Evolutionary conservation across 2,329 filamentous ascomycete genomes (phyloP), one percentile per base, ranked within the genome.

Genomic region (Leptographium lundbergii): DNA sequence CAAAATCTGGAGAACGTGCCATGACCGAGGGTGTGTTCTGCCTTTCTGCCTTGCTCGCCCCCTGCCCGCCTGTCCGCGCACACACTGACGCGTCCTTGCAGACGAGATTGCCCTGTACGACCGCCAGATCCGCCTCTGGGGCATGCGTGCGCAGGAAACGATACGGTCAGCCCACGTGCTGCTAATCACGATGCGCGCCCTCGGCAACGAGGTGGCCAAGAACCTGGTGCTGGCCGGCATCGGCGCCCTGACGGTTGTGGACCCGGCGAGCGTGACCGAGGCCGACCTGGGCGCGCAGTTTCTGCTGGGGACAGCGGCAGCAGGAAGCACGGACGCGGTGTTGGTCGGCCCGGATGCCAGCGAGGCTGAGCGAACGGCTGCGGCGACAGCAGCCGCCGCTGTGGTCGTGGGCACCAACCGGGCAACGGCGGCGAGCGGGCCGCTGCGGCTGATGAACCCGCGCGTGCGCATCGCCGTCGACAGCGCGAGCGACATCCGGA

Each of bases 101-200:
- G 94, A 97, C 72, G 94, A 99, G 70, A 95, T 97, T 68, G 94
- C 92, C 17, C 84, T 97, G 6, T 99, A 99, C 71, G 94, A 99
- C 74, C 86, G 94, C 56, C 94, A 99, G 71, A 96, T 99, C 67
- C 87, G 94, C 58, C 84, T 99, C 34, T 99, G 94, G 94, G 94
- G 94, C 51, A 89, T 97, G 68, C 86, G 94, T 67, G 94, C 94
- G 7, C 94, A 99, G 72, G 88, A 95, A 70, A 90, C 88, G 69
- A 91, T 99, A 60, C 89, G 92, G 66, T 88, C 82, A 61, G 90
- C 94, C 61, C 91, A 91, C 68, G 87, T 99, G 65, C 85, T 97
- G 53, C 82, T 99, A 63, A 86, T 99, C 65, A 91, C 86, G 34
- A 84, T 96, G 71, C 89, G 88, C 68, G 91, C 88, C 0, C 81